Evolutionary conservation across 2,329 filamentous ascomycete species (phyloP).

Genomic region (Colletotrichum brevisporum): DNA sequence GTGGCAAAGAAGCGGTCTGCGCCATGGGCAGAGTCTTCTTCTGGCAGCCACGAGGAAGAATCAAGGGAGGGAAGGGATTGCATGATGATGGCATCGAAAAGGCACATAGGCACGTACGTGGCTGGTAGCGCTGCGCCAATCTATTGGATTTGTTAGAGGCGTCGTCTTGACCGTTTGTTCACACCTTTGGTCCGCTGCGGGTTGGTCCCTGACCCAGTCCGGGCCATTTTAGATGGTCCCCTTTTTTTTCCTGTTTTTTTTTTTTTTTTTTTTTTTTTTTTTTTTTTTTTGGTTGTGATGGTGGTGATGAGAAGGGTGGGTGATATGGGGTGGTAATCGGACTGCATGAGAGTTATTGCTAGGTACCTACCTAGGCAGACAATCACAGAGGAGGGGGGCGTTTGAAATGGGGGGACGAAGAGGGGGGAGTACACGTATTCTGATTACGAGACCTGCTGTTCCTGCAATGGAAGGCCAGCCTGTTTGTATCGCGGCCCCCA

Average conservation of each 20-base stretch:
- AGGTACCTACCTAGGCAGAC: too few relatives aligned
- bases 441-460: background rate
- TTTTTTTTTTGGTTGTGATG: background rate
- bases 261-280: too few relatives aligned
- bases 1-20: conserved; percentile 38
- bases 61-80: background rate
- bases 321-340: background rate
- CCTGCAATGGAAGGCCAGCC: conserved; percentile 21
- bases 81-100: conserved; percentile 24
- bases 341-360: background rate
- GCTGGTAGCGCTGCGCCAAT: background rate
- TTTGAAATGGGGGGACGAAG: background rate
- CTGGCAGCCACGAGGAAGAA: background rate
- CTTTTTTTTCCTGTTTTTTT: background rate
- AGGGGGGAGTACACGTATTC: background rate
- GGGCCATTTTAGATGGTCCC: background rate
- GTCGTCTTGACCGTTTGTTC: background rate
- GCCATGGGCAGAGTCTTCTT: background rate
- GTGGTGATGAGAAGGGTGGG: conserved; percentile 8
- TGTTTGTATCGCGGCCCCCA: conserved; percentile 9
- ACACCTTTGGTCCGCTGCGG: background rate
- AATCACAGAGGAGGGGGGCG: background rate
- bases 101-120: conserved; percentile 7
- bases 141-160: too few relatives aligned
- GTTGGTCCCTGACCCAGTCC: conserved; percentile 9